These are phyloP conservation scores for Drechslerella stenobrocha DNA, from an alignment of 2,329 filamentous ascomycete genomes.

Conservation along the genomic window DNA sequence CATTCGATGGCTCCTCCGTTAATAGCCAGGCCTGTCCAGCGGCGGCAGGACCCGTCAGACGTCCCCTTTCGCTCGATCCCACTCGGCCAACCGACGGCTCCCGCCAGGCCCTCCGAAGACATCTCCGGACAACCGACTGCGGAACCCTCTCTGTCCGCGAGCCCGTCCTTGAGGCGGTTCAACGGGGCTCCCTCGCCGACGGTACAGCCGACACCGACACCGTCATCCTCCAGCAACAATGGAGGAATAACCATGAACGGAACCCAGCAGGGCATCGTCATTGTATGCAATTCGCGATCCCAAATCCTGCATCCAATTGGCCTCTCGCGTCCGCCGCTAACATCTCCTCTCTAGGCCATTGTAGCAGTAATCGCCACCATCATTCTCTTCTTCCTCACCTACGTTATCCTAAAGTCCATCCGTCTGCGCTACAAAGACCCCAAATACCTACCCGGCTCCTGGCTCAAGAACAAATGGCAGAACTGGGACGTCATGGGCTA, in stretches of 20 bases:
- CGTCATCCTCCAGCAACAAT: background rate
- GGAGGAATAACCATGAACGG: slow-evolving; percentile 27
- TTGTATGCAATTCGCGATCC: slow-evolving; percentile 17
- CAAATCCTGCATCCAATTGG: background rate
- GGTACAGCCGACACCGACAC: background rate
- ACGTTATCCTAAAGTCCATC: slow-evolving; percentile 39
- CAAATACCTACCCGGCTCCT: slow-evolving; percentile 44
- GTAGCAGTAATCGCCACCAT: slow-evolving; percentile 37
- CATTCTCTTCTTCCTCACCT: slow-evolving; percentile 31
- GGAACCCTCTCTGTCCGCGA: too few relatives aligned
- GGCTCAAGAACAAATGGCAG: slow-evolving; percentile 46
- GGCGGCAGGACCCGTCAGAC: background rate
- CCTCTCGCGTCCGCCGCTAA: background rate
- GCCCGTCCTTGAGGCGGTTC: too few relatives aligned
- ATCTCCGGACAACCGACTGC: too few relatives aligned
- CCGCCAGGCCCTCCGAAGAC: too few relatives aligned
- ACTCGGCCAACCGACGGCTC: too few relatives aligned
- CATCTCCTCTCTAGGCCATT: slow-evolving; percentile 19
- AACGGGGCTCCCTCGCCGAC: slow-evolving; percentile 1
- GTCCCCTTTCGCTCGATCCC: background rate
- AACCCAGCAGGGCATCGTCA: slow-evolving; percentile 36
- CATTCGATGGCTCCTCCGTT: background rate
- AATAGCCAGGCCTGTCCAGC: slow-evolving; percentile 7
- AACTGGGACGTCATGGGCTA: slow-evolving; percentile 46
- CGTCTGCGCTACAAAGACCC: slow-evolving; percentile 46